A percentile compares a stretch with the other conserved stretches of the same genome.
Conservation (phyloP, 169 alveolate genomes). For the Plasmodium gonderi region DNA sequence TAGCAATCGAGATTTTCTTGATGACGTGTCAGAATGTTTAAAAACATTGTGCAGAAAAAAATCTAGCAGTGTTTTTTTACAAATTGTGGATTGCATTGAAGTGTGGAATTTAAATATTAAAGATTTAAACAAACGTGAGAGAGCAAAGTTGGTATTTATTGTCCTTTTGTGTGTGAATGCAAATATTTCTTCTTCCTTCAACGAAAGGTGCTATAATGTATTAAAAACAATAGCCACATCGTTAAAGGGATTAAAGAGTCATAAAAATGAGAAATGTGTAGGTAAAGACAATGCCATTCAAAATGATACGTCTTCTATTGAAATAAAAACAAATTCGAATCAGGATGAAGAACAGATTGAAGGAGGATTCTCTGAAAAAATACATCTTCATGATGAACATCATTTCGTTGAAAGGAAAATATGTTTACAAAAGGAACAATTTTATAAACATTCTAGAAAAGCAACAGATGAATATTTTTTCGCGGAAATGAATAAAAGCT, state of each 20-base stretch:
- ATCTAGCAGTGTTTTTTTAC: slow-evolving; percentile 2
- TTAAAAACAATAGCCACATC: slow-evolving; percentile 1
- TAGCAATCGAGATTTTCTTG: slow-evolving; percentile 15
- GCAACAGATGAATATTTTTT: not conserved
- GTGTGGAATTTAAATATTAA: slow-evolving; percentile 59
- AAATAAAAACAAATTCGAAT: not conserved
- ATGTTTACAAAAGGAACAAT: not conserved
- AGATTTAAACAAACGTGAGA: slow-evolving; percentile 37
- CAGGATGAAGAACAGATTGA: not conserved
- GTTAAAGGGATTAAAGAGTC: not conserved
- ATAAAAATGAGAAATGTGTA: not conserved
- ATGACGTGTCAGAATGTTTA: slow-evolving; percentile 24
- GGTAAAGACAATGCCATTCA: not conserved
- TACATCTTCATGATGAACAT: not conserved
- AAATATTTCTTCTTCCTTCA: slow-evolving; percentile 13
- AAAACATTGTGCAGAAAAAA: slow-evolving; percentile 28
- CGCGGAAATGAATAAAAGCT: slow-evolving; percentile 7
- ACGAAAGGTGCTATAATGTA: slow-evolving; percentile 27
- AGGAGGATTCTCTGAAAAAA: no score
- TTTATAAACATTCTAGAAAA: not conserved
- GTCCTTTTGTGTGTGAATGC: slow-evolving; percentile 31
- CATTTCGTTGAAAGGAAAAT: not conserved
- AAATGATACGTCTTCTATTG: not conserved
- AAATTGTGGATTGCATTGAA: slow-evolving; percentile 41
- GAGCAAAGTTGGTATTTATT: slow-evolving; percentile 49